Conservation (phyloP, 2,329 filamentous ascomycete genomes). For the Alternaria brassicae region DNA sequence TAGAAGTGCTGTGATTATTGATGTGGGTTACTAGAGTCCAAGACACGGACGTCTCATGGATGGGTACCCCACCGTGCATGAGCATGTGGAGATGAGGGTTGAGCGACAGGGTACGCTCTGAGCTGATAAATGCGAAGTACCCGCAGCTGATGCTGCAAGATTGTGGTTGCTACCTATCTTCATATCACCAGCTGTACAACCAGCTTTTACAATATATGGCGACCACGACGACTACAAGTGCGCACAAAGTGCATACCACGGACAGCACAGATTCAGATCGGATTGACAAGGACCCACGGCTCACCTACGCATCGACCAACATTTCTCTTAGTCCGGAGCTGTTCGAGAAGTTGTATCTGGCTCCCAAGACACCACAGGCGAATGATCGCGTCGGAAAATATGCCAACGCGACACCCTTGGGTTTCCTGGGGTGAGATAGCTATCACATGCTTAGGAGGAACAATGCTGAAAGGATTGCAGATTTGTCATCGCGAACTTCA, state of each 20-base stretch:
- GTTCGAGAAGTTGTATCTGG: conserved; percentile 40
- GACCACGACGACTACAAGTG: background rate
- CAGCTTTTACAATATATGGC: conserved; percentile 1
- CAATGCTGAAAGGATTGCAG: conserved; percentile 8
- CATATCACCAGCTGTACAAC: background rate
- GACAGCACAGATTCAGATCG: conserved; percentile 21
- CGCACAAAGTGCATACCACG: background rate
- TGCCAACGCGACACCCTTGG: conserved; percentile 39
- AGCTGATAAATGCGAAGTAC: background rate
- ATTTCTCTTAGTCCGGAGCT: conserved; percentile 39
- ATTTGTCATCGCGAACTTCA: conserved; percentile 52
- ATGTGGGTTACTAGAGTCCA: background rate
- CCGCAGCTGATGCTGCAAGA: background rate
- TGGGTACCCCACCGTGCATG: background rate
- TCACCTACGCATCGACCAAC: conserved; percentile 35
- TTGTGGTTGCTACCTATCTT: too few species aligned
- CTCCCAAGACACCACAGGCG: conserved; percentile 35
- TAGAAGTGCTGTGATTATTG: background rate
- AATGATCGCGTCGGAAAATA: conserved; percentile 23
- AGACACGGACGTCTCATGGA: background rate
- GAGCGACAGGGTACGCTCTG: background rate
- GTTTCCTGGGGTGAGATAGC: conserved; percentile 36
- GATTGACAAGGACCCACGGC: conserved; percentile 29
- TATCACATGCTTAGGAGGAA: accelerated
- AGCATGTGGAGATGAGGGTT: background rate